phyloP scores from a whole-genome alignment of 805 yeast species.

The Pichia membranifaciens region DNA sequence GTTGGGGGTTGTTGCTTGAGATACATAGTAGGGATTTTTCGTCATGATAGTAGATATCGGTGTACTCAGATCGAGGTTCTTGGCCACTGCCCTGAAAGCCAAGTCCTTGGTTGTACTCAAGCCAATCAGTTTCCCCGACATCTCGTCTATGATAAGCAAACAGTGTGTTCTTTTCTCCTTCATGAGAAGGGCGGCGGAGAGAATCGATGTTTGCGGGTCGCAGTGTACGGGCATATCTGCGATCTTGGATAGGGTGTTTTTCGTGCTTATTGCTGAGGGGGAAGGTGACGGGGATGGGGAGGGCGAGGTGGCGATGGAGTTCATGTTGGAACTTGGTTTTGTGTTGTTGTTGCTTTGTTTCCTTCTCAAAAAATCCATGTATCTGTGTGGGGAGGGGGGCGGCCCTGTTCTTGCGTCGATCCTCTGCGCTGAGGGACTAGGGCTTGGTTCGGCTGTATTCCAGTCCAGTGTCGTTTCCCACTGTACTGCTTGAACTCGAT shows the following conservation, averaged over 20 bases:
- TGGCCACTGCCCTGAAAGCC: conserved; percentile 38
- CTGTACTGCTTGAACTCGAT: too few species aligned
- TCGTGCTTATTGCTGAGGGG: conserved; percentile 7
- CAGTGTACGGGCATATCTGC: conserved; percentile 37
- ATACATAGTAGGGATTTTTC: conserved; percentile 31
- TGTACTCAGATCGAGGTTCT: conserved; percentile 21
- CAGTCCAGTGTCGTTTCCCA: too few species aligned
- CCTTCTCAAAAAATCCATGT: background rate
- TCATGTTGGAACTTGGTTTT: background rate
- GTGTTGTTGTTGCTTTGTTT: background rate
- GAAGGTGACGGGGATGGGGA: background rate
- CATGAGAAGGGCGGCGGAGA: conserved; percentile 33
- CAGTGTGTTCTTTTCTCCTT: conserved; percentile 37
- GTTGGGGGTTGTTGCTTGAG: conserved; percentile 34
- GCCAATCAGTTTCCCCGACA: conserved; percentile 30
- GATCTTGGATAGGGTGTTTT: conserved; percentile 20
- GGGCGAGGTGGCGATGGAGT: background rate
- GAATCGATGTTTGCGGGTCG: conserved; percentile 28
- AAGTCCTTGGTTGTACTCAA: conserved; percentile 41
- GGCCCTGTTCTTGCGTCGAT: too few species aligned
- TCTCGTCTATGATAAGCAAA: conserved; percentile 31
- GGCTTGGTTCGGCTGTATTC: too few species aligned
- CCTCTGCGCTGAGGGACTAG: too few species aligned
- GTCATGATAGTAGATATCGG: conserved; percentile 37
- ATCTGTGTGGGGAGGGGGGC: too few species aligned